Evolutionary conservation across 306 rosid species (phyloP).

Genomic region (Castanopsis chinensis): DNA sequence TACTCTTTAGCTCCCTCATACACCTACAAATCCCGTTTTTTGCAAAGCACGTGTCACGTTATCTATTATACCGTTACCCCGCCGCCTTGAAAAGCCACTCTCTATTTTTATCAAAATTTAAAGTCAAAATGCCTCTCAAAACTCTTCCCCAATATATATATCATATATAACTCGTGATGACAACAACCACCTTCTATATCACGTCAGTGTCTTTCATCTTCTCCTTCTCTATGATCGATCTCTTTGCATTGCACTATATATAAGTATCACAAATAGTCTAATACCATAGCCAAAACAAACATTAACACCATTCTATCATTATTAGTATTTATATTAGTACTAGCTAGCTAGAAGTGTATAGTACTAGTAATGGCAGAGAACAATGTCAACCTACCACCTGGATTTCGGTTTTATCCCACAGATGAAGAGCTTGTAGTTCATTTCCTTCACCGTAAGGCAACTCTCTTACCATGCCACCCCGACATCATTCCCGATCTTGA

Average conservation of each 20-base stretch:
- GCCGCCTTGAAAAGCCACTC: constrained; percentile 12
- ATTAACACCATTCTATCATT: constrained; percentile 4
- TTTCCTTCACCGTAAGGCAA: constrained; percentile 84
- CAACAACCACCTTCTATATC: constrained; percentile 41
- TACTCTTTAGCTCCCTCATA: not conserved
- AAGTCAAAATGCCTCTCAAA: not conserved
- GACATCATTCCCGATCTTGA: constrained; percentile 96
- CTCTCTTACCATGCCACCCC: constrained; percentile 86
- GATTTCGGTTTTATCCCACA: constrained; percentile 80
- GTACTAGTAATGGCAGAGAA: constrained; percentile 42
- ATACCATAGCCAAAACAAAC: constrained; percentile 15
- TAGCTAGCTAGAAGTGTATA: too few species aligned
- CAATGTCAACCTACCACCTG: constrained; percentile 82
- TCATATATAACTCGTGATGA: constrained; percentile 15
- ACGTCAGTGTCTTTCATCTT: constrained; percentile 34
- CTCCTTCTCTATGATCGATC: not conserved
- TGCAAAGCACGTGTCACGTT: constrained; percentile 17
- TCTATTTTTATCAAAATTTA: constrained; percentile 10
- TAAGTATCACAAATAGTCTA: constrained; percentile 38
- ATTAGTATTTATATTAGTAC: too few species aligned
- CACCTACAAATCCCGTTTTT: constrained; percentile 27
- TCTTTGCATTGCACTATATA: constrained; percentile 11
- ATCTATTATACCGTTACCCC: not conserved
- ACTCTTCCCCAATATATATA: not conserved
- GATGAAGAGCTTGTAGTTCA: constrained; percentile 95